A percentile compares a stretch with the other conserved stretches of the same genome.
Evolutionary conservation across 2,329 filamentous ascomycete genomes (phyloP).

Genomic region (Cladosporium cucumerinum): DNA sequence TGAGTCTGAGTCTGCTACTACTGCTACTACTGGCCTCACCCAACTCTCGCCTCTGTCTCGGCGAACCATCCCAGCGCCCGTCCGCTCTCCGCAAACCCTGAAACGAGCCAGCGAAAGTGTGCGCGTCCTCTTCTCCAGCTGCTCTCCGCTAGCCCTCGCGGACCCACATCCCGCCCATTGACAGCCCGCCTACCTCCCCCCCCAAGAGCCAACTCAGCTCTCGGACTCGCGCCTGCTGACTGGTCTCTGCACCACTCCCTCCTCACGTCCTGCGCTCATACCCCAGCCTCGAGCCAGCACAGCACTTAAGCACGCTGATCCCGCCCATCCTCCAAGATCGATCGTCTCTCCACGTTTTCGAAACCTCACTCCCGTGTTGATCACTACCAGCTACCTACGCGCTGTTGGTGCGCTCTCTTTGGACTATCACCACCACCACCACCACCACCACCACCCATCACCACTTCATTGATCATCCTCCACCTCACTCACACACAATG

Average conservation of each 20-base stretch:
- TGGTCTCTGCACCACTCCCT: slow-evolving; percentile 14
- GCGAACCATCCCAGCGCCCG: slow-evolving; percentile 5
- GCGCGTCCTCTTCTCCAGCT: slow-evolving; percentile 16
- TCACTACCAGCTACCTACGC: slow-evolving; percentile 19
- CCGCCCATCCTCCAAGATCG: slow-evolving; percentile 42
- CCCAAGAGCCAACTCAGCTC: slow-evolving; percentile 21
- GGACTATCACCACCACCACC: slow-evolving; percentile 1
- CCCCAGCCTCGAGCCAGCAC: slow-evolving; percentile 28
- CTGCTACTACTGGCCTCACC: slow-evolving; percentile 23
- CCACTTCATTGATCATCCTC: slow-evolving; percentile 23
- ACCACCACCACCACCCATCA: slow-evolving; percentile 7
- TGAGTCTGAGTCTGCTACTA: background rate
- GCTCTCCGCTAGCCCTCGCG: slow-evolving; percentile 25
- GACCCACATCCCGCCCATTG: slow-evolving; percentile 26
- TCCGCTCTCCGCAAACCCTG: slow-evolving; percentile 12
- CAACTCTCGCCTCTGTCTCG: slow-evolving; percentile 52
- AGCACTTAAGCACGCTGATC: slow-evolving; percentile 48
- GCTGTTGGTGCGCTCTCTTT: slow-evolving; percentile 13
- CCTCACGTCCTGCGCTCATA: slow-evolving; percentile 20
- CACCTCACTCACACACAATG: slow-evolving; percentile 52
- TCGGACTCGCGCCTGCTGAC: slow-evolving; percentile 21
- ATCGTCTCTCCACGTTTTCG: slow-evolving; percentile 49
- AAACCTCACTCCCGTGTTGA: slow-evolving; percentile 29
- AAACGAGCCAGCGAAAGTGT: slow-evolving; percentile 9
- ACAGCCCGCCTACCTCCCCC: slow-evolving; percentile 23